These are phyloP conservation scores for Dactylorhiza incarnata DNA, from an alignment of 106 monocot species.

Conservation along the genomic window DNA sequence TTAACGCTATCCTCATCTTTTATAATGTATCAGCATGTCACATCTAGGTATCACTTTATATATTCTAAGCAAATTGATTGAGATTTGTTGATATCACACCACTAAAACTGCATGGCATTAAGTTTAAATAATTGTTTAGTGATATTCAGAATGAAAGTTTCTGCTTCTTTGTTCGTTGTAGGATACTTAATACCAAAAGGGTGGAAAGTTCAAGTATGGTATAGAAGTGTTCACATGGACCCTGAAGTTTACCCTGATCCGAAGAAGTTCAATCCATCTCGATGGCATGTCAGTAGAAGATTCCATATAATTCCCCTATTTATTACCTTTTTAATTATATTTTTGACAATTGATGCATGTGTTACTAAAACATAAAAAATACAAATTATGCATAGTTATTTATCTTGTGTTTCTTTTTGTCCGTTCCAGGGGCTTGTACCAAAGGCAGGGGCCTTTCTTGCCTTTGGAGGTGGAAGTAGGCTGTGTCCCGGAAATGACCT, in stretches of 20 bases:
- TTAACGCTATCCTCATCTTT: too few species aligned
- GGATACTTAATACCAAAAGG: slow-evolving; percentile 85
- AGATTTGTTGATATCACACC: too few species aligned
- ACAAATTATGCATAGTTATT: neutral
- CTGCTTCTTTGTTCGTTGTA: slow-evolving; percentile 10
- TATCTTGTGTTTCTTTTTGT: neutral
- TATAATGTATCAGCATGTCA: too few species aligned
- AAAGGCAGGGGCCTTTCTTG: slow-evolving; percentile 64
- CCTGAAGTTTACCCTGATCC: slow-evolving; percentile 64
- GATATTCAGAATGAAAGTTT: neutral
- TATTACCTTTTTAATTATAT: neutral
- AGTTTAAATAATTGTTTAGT: neutral
- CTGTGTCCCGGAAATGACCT: slow-evolving; percentile 96
- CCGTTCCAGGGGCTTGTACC: slow-evolving; percentile 48
- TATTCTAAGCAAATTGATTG: too few species aligned
- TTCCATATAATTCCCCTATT: neutral
- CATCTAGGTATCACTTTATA: too few species aligned
- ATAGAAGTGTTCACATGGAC: slow-evolving; percentile 85
- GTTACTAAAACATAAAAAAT: neutral
- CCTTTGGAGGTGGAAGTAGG: slow-evolving; percentile 76
- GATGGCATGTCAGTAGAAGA: slow-evolving; percentile 80
- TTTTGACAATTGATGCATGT: neutral
- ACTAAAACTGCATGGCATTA: too few species aligned
- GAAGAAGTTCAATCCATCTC: slow-evolving; percentile 65
- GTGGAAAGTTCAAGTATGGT: slow-evolving; percentile 90